Conservation (phyloP, 306 rosid species). For the Vigna unguiculata region DNA sequence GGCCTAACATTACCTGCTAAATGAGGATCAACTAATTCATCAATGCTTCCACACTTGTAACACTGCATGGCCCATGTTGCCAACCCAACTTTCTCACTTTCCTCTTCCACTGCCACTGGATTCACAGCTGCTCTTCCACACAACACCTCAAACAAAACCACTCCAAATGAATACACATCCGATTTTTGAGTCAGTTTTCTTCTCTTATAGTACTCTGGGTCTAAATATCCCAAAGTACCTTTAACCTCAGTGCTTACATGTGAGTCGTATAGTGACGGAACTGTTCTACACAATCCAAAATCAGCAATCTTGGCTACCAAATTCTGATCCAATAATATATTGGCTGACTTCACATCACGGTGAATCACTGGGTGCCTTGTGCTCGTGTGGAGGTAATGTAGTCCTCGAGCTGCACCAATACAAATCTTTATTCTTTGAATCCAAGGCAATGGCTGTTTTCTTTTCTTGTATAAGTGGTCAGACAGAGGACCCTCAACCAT, state of each 20-base stretch:
- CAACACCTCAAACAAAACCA: conserved; percentile 64
- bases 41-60: conserved; percentile 38
- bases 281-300: conserved; percentile 62
- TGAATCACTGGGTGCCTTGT: conserved; percentile 52
- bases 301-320: conserved; percentile 57
- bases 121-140: conserved; percentile 54
- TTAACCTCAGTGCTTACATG: conserved; percentile 59
- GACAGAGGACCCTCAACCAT: conserved; percentile 57
- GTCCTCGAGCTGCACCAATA: conserved; percentile 61
- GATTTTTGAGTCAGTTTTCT: conserved; percentile 56
- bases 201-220: conserved; percentile 54
- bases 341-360: conserved; percentile 61
- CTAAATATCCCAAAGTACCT: conserved; percentile 55
- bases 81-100: conserved; percentile 47
- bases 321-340: conserved; percentile 61
- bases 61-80: conserved; percentile 57
- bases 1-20: conserved; percentile 40
- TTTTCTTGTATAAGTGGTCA: conserved; percentile 55
- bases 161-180: conserved; percentile 72
- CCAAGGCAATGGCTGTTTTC: conserved; percentile 48
- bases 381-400: conserved; percentile 64
- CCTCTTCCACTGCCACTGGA: conserved; percentile 42
- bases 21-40: conserved; percentile 48
- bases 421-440: conserved; percentile 57
- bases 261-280: conserved; percentile 31